A percentile compares a stretch with the other conserved stretches of the same genome.
These are phyloP conservation scores for Mallotus nudiflorus DNA, from an alignment of 345 rosid species.

Conservation along the genomic window DNA sequence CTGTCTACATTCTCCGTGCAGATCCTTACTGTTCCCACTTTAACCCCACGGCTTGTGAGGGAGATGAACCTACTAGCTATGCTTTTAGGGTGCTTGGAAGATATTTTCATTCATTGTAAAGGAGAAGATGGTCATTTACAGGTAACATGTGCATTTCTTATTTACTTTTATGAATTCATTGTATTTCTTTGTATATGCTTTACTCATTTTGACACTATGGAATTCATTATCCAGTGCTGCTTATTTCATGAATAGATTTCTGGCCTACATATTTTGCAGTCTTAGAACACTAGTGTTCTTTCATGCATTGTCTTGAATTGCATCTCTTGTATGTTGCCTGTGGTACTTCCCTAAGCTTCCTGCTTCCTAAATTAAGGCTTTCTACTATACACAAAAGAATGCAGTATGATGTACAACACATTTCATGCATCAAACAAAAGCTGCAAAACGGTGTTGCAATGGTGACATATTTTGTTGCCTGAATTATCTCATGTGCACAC, in stretches of 20 bases:
- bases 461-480: no score
- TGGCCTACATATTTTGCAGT: neutral
- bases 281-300: neutral
- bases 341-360: neutral
- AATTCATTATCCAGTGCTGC: neutral
- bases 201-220: neutral
- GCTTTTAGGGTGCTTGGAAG: constrained; percentile 73
- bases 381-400: neutral
- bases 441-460: no score
- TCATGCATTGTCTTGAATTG: neutral
- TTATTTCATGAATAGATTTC: neutral
- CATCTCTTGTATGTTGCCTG: neutral
- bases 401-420: no score
- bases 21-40: constrained; percentile 88
- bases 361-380: neutral
- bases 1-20: constrained; percentile 84
- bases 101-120: constrained; percentile 61
- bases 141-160: constrained; percentile 36
- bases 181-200: neutral
- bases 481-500: neutral
- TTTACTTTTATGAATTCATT: neutral
- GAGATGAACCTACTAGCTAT: constrained; percentile 66
- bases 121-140: constrained; percentile 78
- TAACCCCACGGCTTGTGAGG: constrained; percentile 86
- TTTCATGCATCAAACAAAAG: no score